Evolutionary conservation across 768 basidiomycete species (phyloP), one percentile per base, ranked within the genome.

Genomic region (Russula olivacea): DNA sequence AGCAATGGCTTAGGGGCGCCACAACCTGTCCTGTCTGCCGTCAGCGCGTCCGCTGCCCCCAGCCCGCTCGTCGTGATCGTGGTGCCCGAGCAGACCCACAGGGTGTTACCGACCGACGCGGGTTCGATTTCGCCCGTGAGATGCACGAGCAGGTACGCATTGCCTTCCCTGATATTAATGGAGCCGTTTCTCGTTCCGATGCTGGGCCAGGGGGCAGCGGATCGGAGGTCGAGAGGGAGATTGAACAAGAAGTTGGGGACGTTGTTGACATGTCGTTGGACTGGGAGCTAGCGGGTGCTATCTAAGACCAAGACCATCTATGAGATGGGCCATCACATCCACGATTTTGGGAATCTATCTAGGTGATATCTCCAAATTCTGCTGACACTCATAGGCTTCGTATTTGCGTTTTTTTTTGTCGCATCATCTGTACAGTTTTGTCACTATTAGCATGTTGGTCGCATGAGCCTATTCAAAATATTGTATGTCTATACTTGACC

Each of bases 21-120:
- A 83, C 78, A 55, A 91, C 89, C 0, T 93, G 91, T 66, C 91
- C 90, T 15, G 87, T 92, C 2, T 93, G 90, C 72, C 86, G 90
- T 47, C 82, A 84, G 67, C 74, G 79, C 30, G 86, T 90, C 72
- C 63, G 74, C 71, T 41, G 71, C 71, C 55, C 55, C 30, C 60
- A 57, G n/a, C 34, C 59, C n/a, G 23, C 23, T 25, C 58, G 59
- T 50, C 64, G 58, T 17, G 59, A 61, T 38, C 64, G 58, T 28
- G 40, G 54, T 36, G 41, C 38, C 11, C 51, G 36, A 48, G 56
- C 36, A 40, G 66, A 48, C 3, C 19, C 55, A 12, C 59, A 50
- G 38, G 40, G n/a, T 36, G 54, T 14, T 40, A 23, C 32, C 30
- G 63, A 51, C 21, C 63, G 58, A 17, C 48, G 58, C 4, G 38